phyloP scores from a whole-genome alignment of 148 eudicot species.

The Arctostaphylos glauca region DNA sequence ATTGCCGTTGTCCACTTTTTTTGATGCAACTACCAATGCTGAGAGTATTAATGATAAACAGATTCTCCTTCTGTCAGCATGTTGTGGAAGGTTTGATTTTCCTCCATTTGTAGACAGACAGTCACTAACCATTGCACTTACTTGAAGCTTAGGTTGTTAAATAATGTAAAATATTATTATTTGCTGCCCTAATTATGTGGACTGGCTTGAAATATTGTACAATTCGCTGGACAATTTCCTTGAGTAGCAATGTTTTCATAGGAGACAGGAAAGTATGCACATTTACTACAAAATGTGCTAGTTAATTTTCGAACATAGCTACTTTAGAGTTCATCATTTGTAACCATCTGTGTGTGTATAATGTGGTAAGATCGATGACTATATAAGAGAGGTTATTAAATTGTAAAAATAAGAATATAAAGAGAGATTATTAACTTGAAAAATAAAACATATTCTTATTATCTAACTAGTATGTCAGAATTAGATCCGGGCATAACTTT shows the following conservation, averaged over 20 bases:
- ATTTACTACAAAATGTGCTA: not conserved
- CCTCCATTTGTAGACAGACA: not conserved
- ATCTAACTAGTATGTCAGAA: not conserved
- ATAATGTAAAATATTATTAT: not conserved
- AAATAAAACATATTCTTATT: not conserved
- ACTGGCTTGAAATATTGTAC: not conserved
- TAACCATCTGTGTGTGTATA: no score
- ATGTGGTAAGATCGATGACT: not conserved
- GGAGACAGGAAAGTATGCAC: not conserved
- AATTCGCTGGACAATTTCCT: not conserved
- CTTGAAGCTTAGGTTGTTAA: not conserved
- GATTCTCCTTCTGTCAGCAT: slow-evolving; percentile 58
- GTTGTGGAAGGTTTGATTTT: slow-evolving; percentile 72
- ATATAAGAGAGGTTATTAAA: not conserved
- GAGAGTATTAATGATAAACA: slow-evolving; percentile 37
- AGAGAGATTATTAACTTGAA: not conserved
- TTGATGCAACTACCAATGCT: slow-evolving; percentile 42
- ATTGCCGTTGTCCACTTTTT: slow-evolving; percentile 57
- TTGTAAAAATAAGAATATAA: not conserved
- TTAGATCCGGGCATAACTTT: not conserved
- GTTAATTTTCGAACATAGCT: not conserved
- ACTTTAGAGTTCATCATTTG: not conserved
- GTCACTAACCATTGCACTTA: slow-evolving; percentile 1
- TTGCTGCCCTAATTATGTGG: not conserved
- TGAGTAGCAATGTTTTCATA: not conserved